Evolutionary conservation across 2,329 filamentous ascomycete species (phyloP), one percentile per base, ranked within the genome.

Genomic region (Colletotrichum abscissum): DNA sequence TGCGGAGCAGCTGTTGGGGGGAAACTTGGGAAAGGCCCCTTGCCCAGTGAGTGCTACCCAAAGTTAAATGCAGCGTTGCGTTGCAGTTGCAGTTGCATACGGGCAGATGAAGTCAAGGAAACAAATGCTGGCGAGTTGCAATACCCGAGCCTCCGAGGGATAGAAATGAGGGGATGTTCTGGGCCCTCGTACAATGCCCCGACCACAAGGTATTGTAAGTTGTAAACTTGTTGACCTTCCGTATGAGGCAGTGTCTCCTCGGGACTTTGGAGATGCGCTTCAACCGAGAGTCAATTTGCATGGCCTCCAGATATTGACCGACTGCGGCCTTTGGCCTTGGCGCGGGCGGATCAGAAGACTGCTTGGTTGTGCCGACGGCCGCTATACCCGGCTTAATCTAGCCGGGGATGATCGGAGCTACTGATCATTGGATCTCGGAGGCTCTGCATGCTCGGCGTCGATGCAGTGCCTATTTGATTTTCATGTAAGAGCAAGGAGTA

Each of bases 11-110:
- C 56, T 26, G 22, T 64, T 28, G 70, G 49, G 54, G 38, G 54
- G 38, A 5, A 35, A 35, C 33, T 35, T 35, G 33, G 35, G 35
- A 42, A 16, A 28, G 54, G 30, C 22, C 26, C 66, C 66, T 69
- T 64, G 30, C 26, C 66, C 54, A 35, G 54, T 72, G 62, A 35
- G 54, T 72, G 62, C 33, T 52, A 66, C 71, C 56, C 30, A 66
- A 60, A 38, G 33, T 54, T 64, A n/a, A 70, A 49, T 62, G 62
- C 56, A 56, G 55, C 30, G 60, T 62, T 54, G 46, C 38, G 60
- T 49, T 42, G 38, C 38, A 42, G 38, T 49, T 42, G 38, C 38
- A 42, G 14, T 57, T 73, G 67, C 67, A 73, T 71, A 62, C 42
- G 42, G 5, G 46, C 19, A 30, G 49, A 24, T 30, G 12, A 14